phyloP scores from a whole-genome alignment of 2,329 filamentous ascomycete genomes.

The Nemania abortiva region DNA sequence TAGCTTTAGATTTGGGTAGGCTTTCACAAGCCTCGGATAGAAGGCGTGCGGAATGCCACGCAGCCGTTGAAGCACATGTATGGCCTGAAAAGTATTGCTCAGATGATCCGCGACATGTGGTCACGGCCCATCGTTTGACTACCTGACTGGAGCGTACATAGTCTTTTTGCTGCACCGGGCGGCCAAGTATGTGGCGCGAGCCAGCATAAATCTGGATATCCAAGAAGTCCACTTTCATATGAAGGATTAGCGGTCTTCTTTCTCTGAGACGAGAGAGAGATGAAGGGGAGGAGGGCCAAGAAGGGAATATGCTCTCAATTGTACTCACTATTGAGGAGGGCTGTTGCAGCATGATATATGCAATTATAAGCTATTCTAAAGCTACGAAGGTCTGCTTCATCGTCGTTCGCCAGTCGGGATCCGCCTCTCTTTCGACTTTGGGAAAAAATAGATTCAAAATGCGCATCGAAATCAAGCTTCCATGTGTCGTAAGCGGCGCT shows the following conservation, averaged over 20 bases:
- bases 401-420: slow-evolving; percentile 31
- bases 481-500: slow-evolving; percentile 67
- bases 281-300: not conserved
- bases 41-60: slow-evolving; percentile 66
- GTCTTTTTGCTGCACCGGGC: slow-evolving; percentile 63
- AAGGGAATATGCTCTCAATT: not conserved
- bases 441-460: slow-evolving; percentile 54
- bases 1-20: slow-evolving; percentile 63
- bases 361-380: slow-evolving; percentile 64
- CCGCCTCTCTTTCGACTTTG: slow-evolving; percentile 43
- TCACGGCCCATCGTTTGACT: slow-evolving; percentile 63
- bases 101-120: slow-evolving; percentile 28
- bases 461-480: slow-evolving; percentile 68
- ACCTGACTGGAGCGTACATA: slow-evolving; percentile 62
- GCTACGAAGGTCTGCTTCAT: slow-evolving; percentile 50
- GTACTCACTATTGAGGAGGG: slow-evolving; percentile 62
- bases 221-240: slow-evolving; percentile 61
- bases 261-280: not conserved
- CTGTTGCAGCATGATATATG: slow-evolving; percentile 69
- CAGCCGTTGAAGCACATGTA: slow-evolving; percentile 56
- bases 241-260: not conserved
- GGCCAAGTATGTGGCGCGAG: slow-evolving; percentile 68
- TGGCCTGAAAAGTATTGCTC: slow-evolving; percentile 35
- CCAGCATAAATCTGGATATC: slow-evolving; percentile 73
- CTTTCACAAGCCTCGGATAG: slow-evolving; percentile 63